phyloP scores from a whole-genome alignment of 192 early-diverging fungal species.

The Entomortierella chlamydospora region DNA sequence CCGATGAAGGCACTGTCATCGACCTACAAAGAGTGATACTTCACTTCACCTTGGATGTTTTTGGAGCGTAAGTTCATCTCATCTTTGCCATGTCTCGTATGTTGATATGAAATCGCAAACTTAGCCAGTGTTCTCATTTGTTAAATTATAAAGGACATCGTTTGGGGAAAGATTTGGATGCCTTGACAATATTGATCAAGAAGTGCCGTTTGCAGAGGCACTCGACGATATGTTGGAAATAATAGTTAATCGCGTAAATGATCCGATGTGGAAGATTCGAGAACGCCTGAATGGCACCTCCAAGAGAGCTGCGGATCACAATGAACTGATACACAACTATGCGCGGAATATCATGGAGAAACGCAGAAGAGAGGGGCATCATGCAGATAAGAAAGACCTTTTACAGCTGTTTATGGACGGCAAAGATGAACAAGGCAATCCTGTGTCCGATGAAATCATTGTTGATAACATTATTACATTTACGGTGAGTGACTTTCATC shows the following conservation, averaged over 20 bases:
- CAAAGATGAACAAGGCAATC: slow-evolving; percentile 42
- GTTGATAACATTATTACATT: slow-evolving; percentile 55
- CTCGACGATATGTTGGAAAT: slow-evolving; percentile 56
- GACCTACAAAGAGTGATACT: slow-evolving; percentile 56
- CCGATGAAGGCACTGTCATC: slow-evolving; percentile 16
- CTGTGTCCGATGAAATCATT: slow-evolving; percentile 36
- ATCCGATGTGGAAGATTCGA: slow-evolving; percentile 27
- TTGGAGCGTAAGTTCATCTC: slow-evolving; percentile 21
- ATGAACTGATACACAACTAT: slow-evolving; percentile 11
- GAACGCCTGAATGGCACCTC: slow-evolving; percentile 20
- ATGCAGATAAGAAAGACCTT: slow-evolving; percentile 36
- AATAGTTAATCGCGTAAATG: slow-evolving; percentile 20
- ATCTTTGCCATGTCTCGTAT: background rate
- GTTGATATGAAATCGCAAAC: background rate
- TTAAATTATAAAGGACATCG: slow-evolving; percentile 10
- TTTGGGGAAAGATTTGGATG: slow-evolving; percentile 48
- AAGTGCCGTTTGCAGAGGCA: slow-evolving; percentile 53
- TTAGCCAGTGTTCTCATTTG: no score
- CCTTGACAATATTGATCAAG: slow-evolving; percentile 10
- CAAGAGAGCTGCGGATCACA: slow-evolving; percentile 13
- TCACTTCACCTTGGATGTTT: slow-evolving; percentile 48
- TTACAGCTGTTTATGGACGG: slow-evolving; percentile 55
- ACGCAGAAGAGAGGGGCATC: slow-evolving; percentile 13
- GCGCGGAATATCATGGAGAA: slow-evolving; percentile 32
- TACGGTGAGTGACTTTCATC: slow-evolving; percentile 13